A percentile compares a stretch with the other conserved stretches of the same genome.
phyloP scores from a whole-genome alignment of 192 early-diverging fungal genomes.

The Rhizoclosmatium globosum region DNA sequence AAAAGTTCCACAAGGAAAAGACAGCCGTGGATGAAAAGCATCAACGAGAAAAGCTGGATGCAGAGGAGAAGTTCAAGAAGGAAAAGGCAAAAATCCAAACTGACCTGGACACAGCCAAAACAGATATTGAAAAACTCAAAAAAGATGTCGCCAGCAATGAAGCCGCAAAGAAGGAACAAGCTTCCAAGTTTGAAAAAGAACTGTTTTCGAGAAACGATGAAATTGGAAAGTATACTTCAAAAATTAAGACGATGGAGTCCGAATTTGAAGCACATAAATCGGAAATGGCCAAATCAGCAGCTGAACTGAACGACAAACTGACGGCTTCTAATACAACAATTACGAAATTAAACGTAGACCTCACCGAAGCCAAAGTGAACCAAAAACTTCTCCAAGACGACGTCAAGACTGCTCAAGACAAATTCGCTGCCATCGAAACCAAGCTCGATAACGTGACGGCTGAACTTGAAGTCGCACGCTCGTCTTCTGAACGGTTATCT shows the following conservation, averaged over 20 bases:
- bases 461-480: slow-evolving; percentile 52
- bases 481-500: slow-evolving; percentile 47
- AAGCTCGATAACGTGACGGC: slow-evolving; percentile 39
- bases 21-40: slow-evolving; percentile 37
- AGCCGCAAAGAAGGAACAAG: slow-evolving; percentile 39
- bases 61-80: slow-evolving; percentile 55
- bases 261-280: slow-evolving; percentile 40
- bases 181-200: slow-evolving; percentile 55
- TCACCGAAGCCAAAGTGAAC: slow-evolving; percentile 21
- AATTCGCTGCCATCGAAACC: slow-evolving; percentile 36
- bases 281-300: slow-evolving; percentile 40
- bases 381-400: slow-evolving; percentile 28
- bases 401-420: slow-evolving; percentile 43
- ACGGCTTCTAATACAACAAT: slow-evolving; percentile 10
- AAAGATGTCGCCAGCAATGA: slow-evolving; percentile 47
- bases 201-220: slow-evolving; percentile 52
- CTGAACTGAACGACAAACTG: slow-evolving; percentile 37
- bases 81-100: slow-evolving; percentile 46
- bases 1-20: slow-evolving; percentile 48
- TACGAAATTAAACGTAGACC: slow-evolving; percentile 29
- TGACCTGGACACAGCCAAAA: slow-evolving; percentile 47
- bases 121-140: slow-evolving; percentile 56
- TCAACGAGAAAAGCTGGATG: slow-evolving; percentile 46
- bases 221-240: slow-evolving; percentile 32
- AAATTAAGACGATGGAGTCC: slow-evolving; percentile 45